Evolutionary conservation across 2,329 filamentous ascomycete species (phyloP), one percentile per base, ranked within the genome.

Genomic region (Ascochyta clinopodiicola): DNA sequence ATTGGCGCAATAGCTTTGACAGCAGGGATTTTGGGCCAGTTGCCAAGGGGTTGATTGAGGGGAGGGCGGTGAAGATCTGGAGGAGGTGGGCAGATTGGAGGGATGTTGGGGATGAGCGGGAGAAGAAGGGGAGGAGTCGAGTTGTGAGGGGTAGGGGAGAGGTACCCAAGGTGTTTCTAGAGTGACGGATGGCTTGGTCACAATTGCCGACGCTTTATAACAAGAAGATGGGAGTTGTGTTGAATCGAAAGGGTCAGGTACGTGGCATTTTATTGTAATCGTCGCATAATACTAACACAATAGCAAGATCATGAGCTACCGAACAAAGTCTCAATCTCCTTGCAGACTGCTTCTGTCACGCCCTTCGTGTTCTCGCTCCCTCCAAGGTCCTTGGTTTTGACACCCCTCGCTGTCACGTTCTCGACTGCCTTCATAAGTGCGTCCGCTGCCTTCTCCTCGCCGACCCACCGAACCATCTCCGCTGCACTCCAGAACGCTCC

Each of bases 11-110:
- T 66, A 91, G 86, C 51, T 75, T 88, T 56, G 95, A 99, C 78
- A 96, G 92, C 75, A 96, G 96, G 76, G 86, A 86, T 12, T 97
- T 96, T 75, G 95, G 95, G 1, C 92, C 95, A 4, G 86, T 96
- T 43, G 89, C 90, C 22, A 86, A 85, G 61, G 85, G 84, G 50
- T 73, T 98, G 60, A 84, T 98, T 32, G 86, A 87, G 34, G 93
- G 93, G 0, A 87, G 83, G 67, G 86, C 93, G 19, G 85, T 88
- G 12, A 86, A 87, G 72, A 82, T 96, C 29, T 71, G 96, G 51
- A 89, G 86, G 78, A 49, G 58, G 7, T 69, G 70, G 66, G 56
- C 50, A 13, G 85, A 75, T 81, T 83, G 66, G 85, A 86, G 10
- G 73, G 75, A 51, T 22, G 73, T 74, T 57, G 76, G 70, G 57